Conservation (phyloP, 805 yeast species). For the Wickerhamiella galacta region DNA sequence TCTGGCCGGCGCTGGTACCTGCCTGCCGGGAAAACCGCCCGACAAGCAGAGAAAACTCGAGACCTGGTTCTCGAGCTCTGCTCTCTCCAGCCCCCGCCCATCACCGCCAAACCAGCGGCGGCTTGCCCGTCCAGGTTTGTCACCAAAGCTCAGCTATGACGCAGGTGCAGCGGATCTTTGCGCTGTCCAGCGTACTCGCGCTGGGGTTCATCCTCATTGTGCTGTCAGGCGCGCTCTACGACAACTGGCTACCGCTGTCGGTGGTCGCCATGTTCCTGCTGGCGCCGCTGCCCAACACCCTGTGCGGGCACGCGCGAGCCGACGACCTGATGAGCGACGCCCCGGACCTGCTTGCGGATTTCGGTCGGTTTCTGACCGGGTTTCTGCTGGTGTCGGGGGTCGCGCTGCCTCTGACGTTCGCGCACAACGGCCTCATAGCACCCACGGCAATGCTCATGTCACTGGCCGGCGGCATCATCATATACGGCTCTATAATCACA, state of each 20-base stretch:
- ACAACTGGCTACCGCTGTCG: conserved; percentile 80
- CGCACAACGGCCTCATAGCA: conserved; percentile 60
- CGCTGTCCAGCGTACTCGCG: conserved; percentile 62
- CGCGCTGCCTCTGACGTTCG: conserved; percentile 55
- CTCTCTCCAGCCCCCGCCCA: too few relatives aligned
- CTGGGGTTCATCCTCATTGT: conserved; percentile 80
- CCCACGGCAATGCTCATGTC: conserved; percentile 60
- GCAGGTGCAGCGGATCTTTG: conserved; percentile 64
- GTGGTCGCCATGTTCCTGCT: conserved; percentile 49
- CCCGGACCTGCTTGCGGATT: conserved; percentile 39
- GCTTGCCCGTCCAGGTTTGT: too few relatives aligned
- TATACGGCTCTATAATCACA: conserved; percentile 67
- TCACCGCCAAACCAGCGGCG: too few relatives aligned
- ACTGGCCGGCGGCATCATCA: conserved; percentile 65
- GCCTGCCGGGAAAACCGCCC: too few relatives aligned
- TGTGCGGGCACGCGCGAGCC: conserved; percentile 32
- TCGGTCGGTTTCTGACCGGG: conserved; percentile 67
- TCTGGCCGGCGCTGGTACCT: too few relatives aligned
- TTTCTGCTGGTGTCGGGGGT: conserved; percentile 61
- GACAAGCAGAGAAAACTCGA: too few relatives aligned
- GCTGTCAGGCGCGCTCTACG: conserved; percentile 71
- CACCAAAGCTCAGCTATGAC: conserved; percentile 23
- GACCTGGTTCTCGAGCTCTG: too few relatives aligned
- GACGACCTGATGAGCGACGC: conserved; percentile 50
- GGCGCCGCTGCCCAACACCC: conserved; percentile 57